phyloP scores from a whole-genome alignment of 176 grass and related monocot genomes.

The Calamus simplicifolius region DNA sequence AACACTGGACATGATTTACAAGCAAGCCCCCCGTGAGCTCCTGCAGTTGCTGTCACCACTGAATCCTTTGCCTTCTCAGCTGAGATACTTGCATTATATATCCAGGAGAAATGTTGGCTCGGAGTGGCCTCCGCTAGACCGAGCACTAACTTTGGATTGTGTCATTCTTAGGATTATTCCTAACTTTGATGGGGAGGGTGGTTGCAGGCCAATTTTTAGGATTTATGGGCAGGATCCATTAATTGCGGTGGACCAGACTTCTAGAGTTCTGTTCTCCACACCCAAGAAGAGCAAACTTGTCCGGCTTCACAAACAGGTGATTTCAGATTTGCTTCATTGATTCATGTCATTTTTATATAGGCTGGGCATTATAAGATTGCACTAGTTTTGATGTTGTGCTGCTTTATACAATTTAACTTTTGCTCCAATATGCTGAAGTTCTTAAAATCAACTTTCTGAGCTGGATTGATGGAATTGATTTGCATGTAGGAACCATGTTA shows the following conservation, averaged over 20 bases:
- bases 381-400: too few species aligned
- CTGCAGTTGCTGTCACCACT: constrained; percentile 71
- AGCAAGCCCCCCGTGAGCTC: constrained; percentile 77
- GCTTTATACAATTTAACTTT: too few species aligned
- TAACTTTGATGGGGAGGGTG: constrained; percentile 50
- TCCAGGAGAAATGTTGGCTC: constrained; percentile 74
- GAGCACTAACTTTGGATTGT: constrained; percentile 91
- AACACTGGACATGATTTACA: constrained; percentile 96
- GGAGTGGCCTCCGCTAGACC: constrained; percentile 78
- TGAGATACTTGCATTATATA: constrained; percentile 94
- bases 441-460: too few species aligned
- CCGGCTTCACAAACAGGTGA: constrained; percentile 89
- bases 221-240: constrained; percentile 96
- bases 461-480: too few species aligned
- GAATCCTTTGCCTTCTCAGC: constrained; percentile 87
- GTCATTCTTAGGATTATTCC: constrained; percentile 80
- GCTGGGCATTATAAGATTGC: too few species aligned
- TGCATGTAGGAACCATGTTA: too few species aligned
- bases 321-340: constrained; percentile 9
- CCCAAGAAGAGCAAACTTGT: constrained; percentile 73
- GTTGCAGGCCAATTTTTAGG: constrained; percentile 84
- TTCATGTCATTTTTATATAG: too few species aligned
- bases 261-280: constrained; percentile 75
- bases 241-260: constrained; percentile 33
- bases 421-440: too few species aligned